Evolutionary conservation across 2,329 filamentous ascomycete species (phyloP).

Genomic region (Exophiala sp.): DNA sequence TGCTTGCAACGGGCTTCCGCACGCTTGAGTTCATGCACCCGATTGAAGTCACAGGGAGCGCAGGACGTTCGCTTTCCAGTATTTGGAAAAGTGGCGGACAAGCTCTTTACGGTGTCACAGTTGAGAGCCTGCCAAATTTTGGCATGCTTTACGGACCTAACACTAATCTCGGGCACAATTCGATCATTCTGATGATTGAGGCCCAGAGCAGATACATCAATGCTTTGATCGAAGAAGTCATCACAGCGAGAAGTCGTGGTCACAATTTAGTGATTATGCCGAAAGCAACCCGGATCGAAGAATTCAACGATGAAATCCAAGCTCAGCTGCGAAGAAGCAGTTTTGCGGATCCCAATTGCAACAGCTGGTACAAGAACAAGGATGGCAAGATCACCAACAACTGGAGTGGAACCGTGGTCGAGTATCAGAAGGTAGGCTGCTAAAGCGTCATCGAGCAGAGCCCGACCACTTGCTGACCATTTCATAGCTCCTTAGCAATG

Average conservation of each 20-base stretch:
- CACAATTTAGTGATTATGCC: slow-evolving; percentile 47
- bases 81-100: slow-evolving; percentile 54
- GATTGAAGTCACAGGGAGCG: slow-evolving; percentile 49
- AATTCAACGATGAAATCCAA: slow-evolving; percentile 26
- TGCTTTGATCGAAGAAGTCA: slow-evolving; percentile 47
- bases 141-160: slow-evolving; percentile 59
- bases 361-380: slow-evolving; percentile 56
- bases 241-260: slow-evolving; percentile 42
- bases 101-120: slow-evolving; percentile 51
- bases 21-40: slow-evolving; percentile 59
- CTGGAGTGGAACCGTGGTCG: slow-evolving; percentile 52
- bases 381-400: slow-evolving; percentile 56
- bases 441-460: no score
- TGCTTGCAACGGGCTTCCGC: slow-evolving; percentile 59
- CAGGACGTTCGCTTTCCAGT: slow-evolving; percentile 43
- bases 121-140: slow-evolving; percentile 54
- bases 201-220: slow-evolving; percentile 55
- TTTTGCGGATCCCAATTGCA: slow-evolving; percentile 55
- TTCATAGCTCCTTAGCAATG: slow-evolving; percentile 27
- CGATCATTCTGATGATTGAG: slow-evolving; percentile 62
- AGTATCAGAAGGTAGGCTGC: slow-evolving; percentile 48
- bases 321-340: slow-evolving; percentile 39
- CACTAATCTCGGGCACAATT: slow-evolving; percentile 55
- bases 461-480: slow-evolving; percentile 3
- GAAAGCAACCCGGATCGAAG: slow-evolving; percentile 28